A percentile compares a stretch with the other conserved stretches of the same genome.
phyloP scores from a whole-genome alignment of 108 stramenopile genomes.

The Aurantiochytrium sp. region DNA sequence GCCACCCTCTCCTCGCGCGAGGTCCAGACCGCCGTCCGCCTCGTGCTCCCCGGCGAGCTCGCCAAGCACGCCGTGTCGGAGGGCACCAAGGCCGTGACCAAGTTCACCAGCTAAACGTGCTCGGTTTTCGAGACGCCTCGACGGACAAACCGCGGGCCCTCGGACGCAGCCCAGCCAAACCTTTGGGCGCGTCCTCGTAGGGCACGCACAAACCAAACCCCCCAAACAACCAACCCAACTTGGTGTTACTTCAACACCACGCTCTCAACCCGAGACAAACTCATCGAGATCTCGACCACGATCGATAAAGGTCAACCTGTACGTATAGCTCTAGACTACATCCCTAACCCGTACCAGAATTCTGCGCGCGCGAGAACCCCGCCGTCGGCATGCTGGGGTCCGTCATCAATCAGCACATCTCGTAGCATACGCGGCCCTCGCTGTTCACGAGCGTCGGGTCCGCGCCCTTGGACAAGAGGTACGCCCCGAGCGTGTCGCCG shows the following conservation, averaged over 20 bases:
- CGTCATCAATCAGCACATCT: not conserved
- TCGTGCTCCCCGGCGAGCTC: conserved; percentile 83
- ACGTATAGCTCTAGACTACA: too few relatives aligned
- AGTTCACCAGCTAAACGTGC: conserved; percentile 43
- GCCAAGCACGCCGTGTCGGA: conserved; percentile 84
- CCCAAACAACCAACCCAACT: not conserved
- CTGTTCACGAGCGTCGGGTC: conserved; percentile 39
- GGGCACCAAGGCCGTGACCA: conserved; percentile 61
- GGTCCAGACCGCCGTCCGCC: conserved; percentile 82
- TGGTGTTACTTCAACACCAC: conserved; percentile 15
- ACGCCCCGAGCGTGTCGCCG: conserved; percentile 43
- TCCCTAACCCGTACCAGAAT: too few relatives aligned
- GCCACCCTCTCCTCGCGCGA: conserved; percentile 79
- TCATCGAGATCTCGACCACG: too few relatives aligned
- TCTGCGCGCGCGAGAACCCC: too few relatives aligned
- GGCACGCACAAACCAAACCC: too few relatives aligned
- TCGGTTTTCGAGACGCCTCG: too few relatives aligned
- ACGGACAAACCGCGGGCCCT: too few relatives aligned
- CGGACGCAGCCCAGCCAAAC: too few relatives aligned
- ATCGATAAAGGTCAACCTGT: too few relatives aligned
- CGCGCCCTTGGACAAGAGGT: conserved; percentile 60
- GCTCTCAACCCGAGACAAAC: not conserved
- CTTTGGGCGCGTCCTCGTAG: too few relatives aligned
- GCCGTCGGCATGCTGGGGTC: too few relatives aligned
- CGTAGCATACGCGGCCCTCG: not conserved